Conservation (phyloP, 176 grass and related monocot species). For the Musa itinerans region DNA sequence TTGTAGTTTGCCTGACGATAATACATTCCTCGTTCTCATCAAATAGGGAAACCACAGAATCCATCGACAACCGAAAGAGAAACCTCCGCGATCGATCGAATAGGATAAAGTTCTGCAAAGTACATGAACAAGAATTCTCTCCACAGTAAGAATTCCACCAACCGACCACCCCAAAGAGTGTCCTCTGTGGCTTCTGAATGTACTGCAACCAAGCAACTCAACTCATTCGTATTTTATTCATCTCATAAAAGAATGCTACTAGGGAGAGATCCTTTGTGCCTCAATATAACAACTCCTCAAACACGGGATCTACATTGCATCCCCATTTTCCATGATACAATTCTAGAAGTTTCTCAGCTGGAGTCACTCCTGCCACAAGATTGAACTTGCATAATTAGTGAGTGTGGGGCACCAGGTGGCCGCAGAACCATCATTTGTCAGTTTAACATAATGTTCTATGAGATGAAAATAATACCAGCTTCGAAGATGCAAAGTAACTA, state of each 20-base stretch:
- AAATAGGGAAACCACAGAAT: neutral
- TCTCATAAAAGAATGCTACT: neutral
- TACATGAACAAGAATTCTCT: too few relatives aligned
- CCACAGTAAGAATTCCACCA: too few relatives aligned
- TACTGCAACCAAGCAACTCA: too few relatives aligned
- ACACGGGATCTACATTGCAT: constrained; percentile 60
- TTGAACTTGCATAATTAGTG: neutral
- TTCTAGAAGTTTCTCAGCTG: constrained; percentile 75
- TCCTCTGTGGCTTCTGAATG: too few relatives aligned
- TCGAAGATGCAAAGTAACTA: too few relatives aligned
- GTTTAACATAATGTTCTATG: too few relatives aligned
- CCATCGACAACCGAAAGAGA: neutral
- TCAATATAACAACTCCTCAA: constrained; percentile 72
- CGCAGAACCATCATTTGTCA: too few relatives aligned
- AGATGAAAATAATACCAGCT: too few relatives aligned
- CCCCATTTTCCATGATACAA: constrained; percentile 78
- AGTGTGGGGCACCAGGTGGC: too few relatives aligned
- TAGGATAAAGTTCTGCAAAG: too few relatives aligned
- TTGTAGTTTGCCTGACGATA: neutral
- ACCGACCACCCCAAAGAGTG: too few relatives aligned
- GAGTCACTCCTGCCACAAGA: constrained; percentile 54
- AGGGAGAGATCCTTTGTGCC: neutral
- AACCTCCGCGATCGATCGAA: too few relatives aligned
- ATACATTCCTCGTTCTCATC: neutral
- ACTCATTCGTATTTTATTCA: neutral